phyloP scores from a whole-genome alignment of 2,329 filamentous ascomycete species.

The Coniochaeta sp. region DNA sequence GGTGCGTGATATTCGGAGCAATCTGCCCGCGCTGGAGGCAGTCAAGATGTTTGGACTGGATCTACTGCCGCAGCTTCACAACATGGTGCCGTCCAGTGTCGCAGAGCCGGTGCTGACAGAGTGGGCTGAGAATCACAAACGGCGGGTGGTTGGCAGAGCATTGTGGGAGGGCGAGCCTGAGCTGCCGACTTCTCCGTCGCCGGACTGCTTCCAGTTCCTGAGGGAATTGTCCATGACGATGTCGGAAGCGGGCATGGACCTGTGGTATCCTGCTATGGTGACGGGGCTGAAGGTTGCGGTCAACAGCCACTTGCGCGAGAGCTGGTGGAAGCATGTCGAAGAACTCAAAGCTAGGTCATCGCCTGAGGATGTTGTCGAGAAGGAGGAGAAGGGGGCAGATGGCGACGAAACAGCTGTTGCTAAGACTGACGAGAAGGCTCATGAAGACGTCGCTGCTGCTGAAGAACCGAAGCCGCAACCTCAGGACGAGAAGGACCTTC shows the following conservation, averaged over 20 bases:
- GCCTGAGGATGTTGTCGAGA: conserved; percentile 12
- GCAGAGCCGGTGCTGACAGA: conserved; percentile 36
- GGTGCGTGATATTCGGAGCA: conserved; percentile 64
- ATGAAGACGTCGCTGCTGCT: conserved; percentile 2
- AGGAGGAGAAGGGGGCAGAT: conserved; percentile 8
- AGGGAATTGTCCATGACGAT: conserved; percentile 59
- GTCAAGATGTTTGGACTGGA: conserved; percentile 50
- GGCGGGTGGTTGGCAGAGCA: conserved; percentile 49
- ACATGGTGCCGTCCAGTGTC: conserved; percentile 49
- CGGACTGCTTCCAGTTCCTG: conserved; percentile 65
- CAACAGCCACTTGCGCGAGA: conserved; percentile 38
- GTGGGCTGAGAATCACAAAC: conserved; percentile 22
- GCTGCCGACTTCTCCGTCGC: conserved; percentile 73
- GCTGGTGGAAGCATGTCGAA: conserved; percentile 38
- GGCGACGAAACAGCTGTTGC: conserved; percentile 10
- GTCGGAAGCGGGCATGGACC: conserved; percentile 63
- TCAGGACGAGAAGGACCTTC: conserved; percentile 35
- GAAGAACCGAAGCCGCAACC: conserved; percentile 1
- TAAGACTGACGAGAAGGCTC: conserved; percentile 6
- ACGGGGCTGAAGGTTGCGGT: conserved; percentile 53
- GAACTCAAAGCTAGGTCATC: conserved; percentile 9
- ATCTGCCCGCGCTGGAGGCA: conserved; percentile 47
- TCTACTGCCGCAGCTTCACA: conserved; percentile 59
- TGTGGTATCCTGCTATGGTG: conserved; percentile 72
- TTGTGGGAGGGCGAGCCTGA: conserved; percentile 77